Evolutionary conservation across 805 yeast species (phyloP).

Genomic region (Wickerhamomyces alni): DNA sequence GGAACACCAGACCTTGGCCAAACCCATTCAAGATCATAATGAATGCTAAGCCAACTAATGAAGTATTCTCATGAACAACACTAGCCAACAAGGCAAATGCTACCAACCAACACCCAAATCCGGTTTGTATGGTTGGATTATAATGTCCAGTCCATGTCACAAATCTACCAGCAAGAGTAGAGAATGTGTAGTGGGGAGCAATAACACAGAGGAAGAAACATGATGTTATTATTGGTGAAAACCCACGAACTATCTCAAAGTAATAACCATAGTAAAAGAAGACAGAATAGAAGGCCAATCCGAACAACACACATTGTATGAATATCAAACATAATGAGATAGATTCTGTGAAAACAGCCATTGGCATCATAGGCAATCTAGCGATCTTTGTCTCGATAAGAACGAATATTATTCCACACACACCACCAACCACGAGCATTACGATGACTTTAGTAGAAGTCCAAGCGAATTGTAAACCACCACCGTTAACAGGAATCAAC

Average conservation of each 20-base stretch:
- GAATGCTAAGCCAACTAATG: slow-evolving; percentile 29
- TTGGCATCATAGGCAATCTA: slow-evolving; percentile 49
- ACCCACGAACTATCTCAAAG: slow-evolving; percentile 11
- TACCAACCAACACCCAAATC: slow-evolving; percentile 17
- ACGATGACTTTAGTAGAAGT: slow-evolving; percentile 29
- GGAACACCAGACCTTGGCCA: slow-evolving; percentile 23
- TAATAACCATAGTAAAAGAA: slow-evolving; percentile 4
- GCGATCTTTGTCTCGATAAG: slow-evolving; percentile 45
- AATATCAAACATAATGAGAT: slow-evolving; percentile 31
- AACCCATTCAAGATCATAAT: slow-evolving; percentile 31
- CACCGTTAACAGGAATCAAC: slow-evolving; percentile 52
- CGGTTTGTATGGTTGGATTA: slow-evolving; percentile 13
- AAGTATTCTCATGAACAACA: slow-evolving; percentile 17
- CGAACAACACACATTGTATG: slow-evolving; percentile 35
- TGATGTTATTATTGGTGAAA: slow-evolving; percentile 12
- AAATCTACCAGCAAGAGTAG: slow-evolving; percentile 12
- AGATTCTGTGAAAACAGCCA: slow-evolving; percentile 32
- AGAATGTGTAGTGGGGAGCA: slow-evolving; percentile 6
- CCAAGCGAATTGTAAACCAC: slow-evolving; percentile 51
- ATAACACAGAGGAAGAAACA: slow-evolving; percentile 14
- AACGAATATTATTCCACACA: slow-evolving; percentile 33
- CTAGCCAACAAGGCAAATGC: slow-evolving; percentile 33
- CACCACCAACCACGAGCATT: slow-evolving; percentile 31
- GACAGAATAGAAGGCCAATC: slow-evolving; percentile 40
- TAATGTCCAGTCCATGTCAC: slow-evolving; percentile 11